Percentiles rank a stretch among this genome's conserved stretches.
Conservation (phyloP, 805 yeast species). For the Kuraishia ogatae region DNA sequence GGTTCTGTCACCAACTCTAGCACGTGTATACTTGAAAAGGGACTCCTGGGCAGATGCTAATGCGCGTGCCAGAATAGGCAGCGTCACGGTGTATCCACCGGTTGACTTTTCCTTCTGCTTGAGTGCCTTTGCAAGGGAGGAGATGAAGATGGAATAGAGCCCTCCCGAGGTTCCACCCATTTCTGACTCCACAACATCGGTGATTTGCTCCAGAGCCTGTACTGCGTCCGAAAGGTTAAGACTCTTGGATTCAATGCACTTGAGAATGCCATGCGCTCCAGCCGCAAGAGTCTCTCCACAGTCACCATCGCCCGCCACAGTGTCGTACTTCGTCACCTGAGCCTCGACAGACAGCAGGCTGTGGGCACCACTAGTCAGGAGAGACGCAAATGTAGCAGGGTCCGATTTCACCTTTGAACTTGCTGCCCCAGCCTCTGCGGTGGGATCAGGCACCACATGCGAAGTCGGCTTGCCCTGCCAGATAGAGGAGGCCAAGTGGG, state of each 20-base stretch:
- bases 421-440: slow-evolving; percentile 21
- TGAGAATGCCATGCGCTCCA: slow-evolving; percentile 69
- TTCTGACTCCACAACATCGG: slow-evolving; percentile 73
- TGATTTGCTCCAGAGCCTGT: slow-evolving; percentile 56
- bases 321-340: slow-evolving; percentile 74
- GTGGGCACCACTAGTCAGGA: slow-evolving; percentile 42
- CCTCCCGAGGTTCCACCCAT: slow-evolving; percentile 99
- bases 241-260: slow-evolving; percentile 33
- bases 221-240: slow-evolving; percentile 40
- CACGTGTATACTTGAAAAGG: slow-evolving; percentile 78
- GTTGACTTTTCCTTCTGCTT: slow-evolving; percentile 31
- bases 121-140: slow-evolving; percentile 57
- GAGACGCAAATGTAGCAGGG: slow-evolving; percentile 17
- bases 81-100: slow-evolving; percentile 20
- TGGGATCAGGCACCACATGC: slow-evolving; percentile 20
- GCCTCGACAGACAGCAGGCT: slow-evolving; percentile 62
- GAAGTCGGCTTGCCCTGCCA: slow-evolving; percentile 13
- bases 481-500: slow-evolving; percentile 21
- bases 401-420: slow-evolving; percentile 19
- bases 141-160: slow-evolving; percentile 73
- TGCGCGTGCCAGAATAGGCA: slow-evolving; percentile 35
- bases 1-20: slow-evolving; percentile 84
- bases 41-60: slow-evolving; percentile 57
- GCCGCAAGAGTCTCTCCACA: slow-evolving; percentile 86
- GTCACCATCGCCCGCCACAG: slow-evolving; percentile 94